Base-by-base conservation (phyloP, 345 rosid genomes). In the Salix koriyanagi region DNA sequence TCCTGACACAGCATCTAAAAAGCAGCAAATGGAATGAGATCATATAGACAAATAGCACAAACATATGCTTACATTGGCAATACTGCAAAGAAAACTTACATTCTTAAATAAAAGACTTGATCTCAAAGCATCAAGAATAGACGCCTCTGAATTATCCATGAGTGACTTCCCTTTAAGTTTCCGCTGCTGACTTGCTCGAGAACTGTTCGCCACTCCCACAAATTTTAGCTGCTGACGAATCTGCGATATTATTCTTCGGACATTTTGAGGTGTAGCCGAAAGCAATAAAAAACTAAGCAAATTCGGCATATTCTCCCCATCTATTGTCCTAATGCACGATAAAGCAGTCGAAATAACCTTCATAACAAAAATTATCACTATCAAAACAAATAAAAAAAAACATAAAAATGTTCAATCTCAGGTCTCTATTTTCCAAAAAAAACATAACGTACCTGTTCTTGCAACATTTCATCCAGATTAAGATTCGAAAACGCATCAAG, bases 41-140 rank as follows among this genome's bases (percentile, higher is more conserved):
- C 6, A 70, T 54, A 70, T 64, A 16, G 67, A 69, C 68, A 36
- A 56, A 52, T 37, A 48, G 66, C 52, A 36, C 18, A 82, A 37
- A 70, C 73, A 80, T 42, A 15, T 62, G 32, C 60, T 76, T 60
- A 69, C 72, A 73, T 54, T 21, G 62, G 64, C 68, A 42, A 48
- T 16, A 37, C 74, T 52, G 64, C 39, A 39, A 65, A 41, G 16
- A 8, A 41, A 41, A 80, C 91, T 83, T 80, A 91, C 98, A 69
- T 86, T 91, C 82, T 91, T 91, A 83, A 91, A 93, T 32, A 92
- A 85, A 77, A 93, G 89, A 79, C 94, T 91, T 70, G 96, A 87
- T 84, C 91, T 83, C 83, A 93, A 84, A 65, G 92, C 90, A 81
- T 90, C 88, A 61, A 93, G 89, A 85, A 91, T 83, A 75, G 91